Conservation (phyloP, 2,329 filamentous ascomycete genomes). For the Xylaria polymorpha region DNA sequence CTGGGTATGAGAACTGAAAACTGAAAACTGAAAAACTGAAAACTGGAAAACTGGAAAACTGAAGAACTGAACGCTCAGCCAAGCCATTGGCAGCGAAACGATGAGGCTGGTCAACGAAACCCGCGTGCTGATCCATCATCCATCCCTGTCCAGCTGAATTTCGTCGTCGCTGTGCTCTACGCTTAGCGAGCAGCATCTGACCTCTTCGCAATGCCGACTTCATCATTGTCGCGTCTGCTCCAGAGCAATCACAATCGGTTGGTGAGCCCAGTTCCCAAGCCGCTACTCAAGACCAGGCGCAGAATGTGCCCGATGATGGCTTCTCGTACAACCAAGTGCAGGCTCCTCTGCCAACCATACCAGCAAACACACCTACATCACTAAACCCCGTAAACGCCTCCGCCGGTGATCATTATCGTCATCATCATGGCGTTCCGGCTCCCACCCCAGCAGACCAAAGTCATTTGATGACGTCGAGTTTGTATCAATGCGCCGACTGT, state of each 20-base stretch:
- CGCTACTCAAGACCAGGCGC: conserved; percentile 15
- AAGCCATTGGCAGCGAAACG: conserved; percentile 27
- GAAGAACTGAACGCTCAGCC: conserved; percentile 19
- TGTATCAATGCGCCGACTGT: conserved; percentile 65
- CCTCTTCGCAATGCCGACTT: conserved; percentile 32
- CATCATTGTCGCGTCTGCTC: conserved; percentile 40
- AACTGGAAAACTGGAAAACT: no score
- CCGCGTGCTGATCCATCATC: conserved; percentile 11
- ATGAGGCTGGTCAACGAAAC: conserved; percentile 22
- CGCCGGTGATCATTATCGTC: conserved; percentile 3
- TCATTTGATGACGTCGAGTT: conserved; percentile 46
- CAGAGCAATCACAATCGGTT: conserved; percentile 27
- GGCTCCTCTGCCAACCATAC: conserved; percentile 13
- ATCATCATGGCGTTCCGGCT: conserved; percentile 7
- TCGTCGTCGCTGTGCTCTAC: conserved; percentile 1
- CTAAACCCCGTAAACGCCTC: conserved; percentile 20
- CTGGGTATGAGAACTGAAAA: conserved; percentile 11
- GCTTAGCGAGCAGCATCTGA: background rate
- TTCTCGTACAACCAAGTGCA: conserved; percentile 23
- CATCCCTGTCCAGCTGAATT: conserved; percentile 12
- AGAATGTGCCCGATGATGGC: conserved; percentile 4
- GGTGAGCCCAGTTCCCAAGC: conserved; percentile 19
- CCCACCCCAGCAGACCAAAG: conserved; percentile 37
- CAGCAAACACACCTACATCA: conserved; percentile 15
- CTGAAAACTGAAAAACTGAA: no score